These are phyloP conservation scores for Beauveria sp. DNA, from an alignment of 2,329 filamentous ascomycete genomes.

Conservation along the genomic window DNA sequence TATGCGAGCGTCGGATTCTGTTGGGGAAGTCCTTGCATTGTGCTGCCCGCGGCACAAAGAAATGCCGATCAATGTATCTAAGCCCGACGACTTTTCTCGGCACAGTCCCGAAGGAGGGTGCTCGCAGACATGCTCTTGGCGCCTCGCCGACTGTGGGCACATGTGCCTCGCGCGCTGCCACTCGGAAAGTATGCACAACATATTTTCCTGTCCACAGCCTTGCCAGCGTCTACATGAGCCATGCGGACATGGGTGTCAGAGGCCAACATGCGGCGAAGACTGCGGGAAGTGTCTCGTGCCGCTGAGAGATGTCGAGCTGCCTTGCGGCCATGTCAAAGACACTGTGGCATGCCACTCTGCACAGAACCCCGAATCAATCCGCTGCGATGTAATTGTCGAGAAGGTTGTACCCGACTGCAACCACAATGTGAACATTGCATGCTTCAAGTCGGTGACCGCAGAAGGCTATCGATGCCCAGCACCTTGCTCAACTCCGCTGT, in stretches of 20 bases:
- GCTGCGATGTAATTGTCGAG: constrained; percentile 4
- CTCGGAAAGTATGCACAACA: constrained; percentile 35
- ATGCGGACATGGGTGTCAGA: constrained; percentile 36
- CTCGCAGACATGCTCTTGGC: constrained; percentile 35
- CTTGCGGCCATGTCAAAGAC: constrained; percentile 15
- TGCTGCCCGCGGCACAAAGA: constrained; percentile 52
- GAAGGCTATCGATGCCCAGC: constrained; percentile 7
- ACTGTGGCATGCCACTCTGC: constrained; percentile 9
- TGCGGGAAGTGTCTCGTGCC: constrained; percentile 22
- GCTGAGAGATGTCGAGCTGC: constrained; percentile 15
- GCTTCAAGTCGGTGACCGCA: constrained; percentile 8
- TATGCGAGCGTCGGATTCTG: constrained; percentile 28
- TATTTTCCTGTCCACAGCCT: constrained; percentile 33
- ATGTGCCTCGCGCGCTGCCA: constrained; percentile 37
- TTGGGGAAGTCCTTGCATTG: constrained; percentile 44
- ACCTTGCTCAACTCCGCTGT: constrained; percentile 22
- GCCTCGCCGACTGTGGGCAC: constrained; percentile 38
- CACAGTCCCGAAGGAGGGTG: constrained; percentile 57
- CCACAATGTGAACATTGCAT: constrained; percentile 6
- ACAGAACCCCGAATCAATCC: not conserved
- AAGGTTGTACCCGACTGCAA: constrained; percentile 10
- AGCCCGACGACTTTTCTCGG: constrained; percentile 47
- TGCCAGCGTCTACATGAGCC: constrained; percentile 33
- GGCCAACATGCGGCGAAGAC: constrained; percentile 30
- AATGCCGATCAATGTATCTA: constrained; percentile 36